A percentile compares a stretch with the other conserved stretches of the same genome.
phyloP scores from a whole-genome alignment of 495 filamentous ascomycete genomes.

The Niebla homalea region DNA sequence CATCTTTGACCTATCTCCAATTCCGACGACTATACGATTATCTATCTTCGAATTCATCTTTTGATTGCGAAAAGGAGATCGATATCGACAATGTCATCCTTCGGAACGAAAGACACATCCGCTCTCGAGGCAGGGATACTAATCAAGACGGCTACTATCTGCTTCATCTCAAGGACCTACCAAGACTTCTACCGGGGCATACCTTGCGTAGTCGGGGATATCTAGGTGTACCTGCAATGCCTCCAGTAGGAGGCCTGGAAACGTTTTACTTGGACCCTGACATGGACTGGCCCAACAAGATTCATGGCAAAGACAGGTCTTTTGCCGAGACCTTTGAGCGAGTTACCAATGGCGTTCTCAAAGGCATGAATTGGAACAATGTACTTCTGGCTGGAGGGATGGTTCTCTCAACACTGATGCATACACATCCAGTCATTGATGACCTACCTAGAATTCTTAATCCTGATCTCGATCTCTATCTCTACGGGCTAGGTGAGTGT shows the following conservation, averaged over 20 bases:
- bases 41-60: constrained; percentile 8
- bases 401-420: constrained; percentile 18
- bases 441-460: neutral
- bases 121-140: constrained; percentile 2
- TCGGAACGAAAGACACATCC: constrained; percentile 16
- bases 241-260: too few species aligned
- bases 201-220: too few species aligned
- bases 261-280: too few species aligned
- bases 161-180: constrained; percentile 12
- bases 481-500: constrained; percentile 17
- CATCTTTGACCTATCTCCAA: constrained; percentile 12
- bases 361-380: constrained; percentile 24
- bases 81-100: constrained; percentile 19
- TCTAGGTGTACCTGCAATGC: too few species aligned
- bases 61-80: constrained; percentile 1
- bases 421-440: constrained; percentile 10
- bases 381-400: constrained; percentile 25
- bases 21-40: constrained; percentile 14
- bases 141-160: constrained; percentile 10
- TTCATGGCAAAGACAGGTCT: too few species aligned
- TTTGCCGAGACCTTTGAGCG: constrained; percentile 11
- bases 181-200: neutral
- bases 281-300: too few species aligned
- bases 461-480: constrained; percentile 24
- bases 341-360: constrained; percentile 18